phyloP scores from a whole-genome alignment of 257 asterid genomes.

The Plantago elongata region DNA sequence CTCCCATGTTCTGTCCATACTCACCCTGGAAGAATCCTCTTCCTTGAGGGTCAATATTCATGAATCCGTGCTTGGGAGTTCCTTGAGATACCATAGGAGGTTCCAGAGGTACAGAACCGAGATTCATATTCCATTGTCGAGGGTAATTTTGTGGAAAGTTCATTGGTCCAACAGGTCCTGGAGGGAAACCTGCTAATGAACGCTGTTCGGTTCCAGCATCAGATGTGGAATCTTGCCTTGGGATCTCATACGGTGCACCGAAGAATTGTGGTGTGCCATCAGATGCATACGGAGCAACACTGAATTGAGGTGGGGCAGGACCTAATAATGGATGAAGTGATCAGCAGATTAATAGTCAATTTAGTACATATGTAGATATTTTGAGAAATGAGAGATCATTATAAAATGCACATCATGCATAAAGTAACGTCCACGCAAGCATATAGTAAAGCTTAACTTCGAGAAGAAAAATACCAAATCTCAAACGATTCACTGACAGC shows the following conservation, averaged over 20 bases:
- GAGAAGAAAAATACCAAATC: background rate
- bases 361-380: background rate
- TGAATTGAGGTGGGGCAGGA: constrained; percentile 56
- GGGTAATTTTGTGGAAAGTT: constrained; percentile 60
- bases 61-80: constrained; percentile 31
- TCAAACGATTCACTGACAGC: background rate
- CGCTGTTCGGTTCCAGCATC: constrained; percentile 71
- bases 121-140: constrained; percentile 66
- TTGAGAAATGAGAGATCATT: no score
- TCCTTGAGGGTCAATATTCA: constrained; percentile 43
- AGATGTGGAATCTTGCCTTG: constrained; percentile 51
- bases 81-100: constrained; percentile 56
- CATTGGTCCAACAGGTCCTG: constrained; percentile 53
- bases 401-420: no score
- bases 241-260: constrained; percentile 55
- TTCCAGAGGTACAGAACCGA: constrained; percentile 47
- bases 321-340: constrained; percentile 42
- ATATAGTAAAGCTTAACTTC: no score
- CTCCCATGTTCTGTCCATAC: constrained; percentile 46
- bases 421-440: no score
- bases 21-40: constrained; percentile 40
- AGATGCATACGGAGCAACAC: constrained; percentile 53
- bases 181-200: constrained; percentile 50
- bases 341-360: constrained; percentile 35
- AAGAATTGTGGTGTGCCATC: constrained; percentile 66